A percentile compares a stretch with the other conserved stretches of the same genome.
Conservation (phyloP, 129 eudicot genomes). For the Chrysanthemum makinoi region DNA sequence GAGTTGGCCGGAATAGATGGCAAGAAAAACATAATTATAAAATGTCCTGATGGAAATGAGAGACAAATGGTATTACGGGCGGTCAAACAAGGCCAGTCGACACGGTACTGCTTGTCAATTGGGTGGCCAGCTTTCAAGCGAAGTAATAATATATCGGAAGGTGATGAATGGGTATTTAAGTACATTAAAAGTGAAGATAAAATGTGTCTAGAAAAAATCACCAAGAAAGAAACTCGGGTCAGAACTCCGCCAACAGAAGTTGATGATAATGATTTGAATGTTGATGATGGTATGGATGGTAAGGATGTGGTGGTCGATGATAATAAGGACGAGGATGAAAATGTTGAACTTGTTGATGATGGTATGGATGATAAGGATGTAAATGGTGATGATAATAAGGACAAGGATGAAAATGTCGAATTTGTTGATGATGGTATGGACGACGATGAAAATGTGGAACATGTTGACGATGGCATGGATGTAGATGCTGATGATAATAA, state of each 20-base stretch:
- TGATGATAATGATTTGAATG: not conserved
- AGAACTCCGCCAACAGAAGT: conserved; percentile 4
- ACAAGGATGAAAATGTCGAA: not conserved
- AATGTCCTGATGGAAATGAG: conserved; percentile 21
- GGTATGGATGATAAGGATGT: not conserved
- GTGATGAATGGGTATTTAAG: conserved; percentile 29
- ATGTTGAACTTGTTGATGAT: not conserved
- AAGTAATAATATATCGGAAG: conserved; percentile 17
- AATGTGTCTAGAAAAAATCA: conserved; percentile 21
- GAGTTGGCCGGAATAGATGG: conserved; percentile 16
- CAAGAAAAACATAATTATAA: conserved; percentile 8
- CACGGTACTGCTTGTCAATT: not conserved
- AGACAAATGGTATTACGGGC: not conserved
- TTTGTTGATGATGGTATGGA: not conserved
- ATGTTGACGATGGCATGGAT: not conserved
- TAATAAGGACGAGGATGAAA: no score
- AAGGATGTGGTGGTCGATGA: no score
- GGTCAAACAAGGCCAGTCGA: not conserved
- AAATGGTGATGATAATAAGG: no score
- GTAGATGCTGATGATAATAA: not conserved
- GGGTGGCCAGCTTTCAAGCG: not conserved
- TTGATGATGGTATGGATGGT: no score
- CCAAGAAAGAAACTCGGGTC: not conserved
- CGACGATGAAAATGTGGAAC: no score
- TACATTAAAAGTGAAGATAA: conserved; percentile 18